A percentile compares a stretch with the other conserved stretches of the same genome.
Evolutionary conservation across 306 rosid species (phyloP).

Genomic region (Corylus heterophylla): DNA sequence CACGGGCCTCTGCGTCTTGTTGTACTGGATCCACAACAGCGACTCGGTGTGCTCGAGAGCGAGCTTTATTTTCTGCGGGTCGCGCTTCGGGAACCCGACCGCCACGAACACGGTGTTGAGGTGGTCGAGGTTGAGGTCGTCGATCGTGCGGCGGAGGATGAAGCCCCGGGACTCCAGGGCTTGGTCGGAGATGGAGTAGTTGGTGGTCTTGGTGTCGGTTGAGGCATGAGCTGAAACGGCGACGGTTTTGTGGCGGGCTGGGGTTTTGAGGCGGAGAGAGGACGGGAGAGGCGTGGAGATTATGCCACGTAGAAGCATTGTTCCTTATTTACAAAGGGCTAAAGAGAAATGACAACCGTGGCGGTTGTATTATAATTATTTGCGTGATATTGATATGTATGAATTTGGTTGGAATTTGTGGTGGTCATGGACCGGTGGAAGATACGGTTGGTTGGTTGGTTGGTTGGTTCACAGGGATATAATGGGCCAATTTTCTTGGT

Average conservation of each 20-base stretch:
- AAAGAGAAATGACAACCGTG: neutral
- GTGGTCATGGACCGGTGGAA: neutral
- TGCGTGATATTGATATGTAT: slow-evolving; percentile 14
- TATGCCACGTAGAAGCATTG: slow-evolving; percentile 63
- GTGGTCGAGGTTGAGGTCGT: slow-evolving; percentile 63
- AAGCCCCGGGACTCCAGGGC: slow-evolving; percentile 70
- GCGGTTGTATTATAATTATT: neutral
- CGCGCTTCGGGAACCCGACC: slow-evolving; percentile 84
- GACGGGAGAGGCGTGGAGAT: slow-evolving; percentile 36
- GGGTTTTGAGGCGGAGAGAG: slow-evolving; percentile 7
- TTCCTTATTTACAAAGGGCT: neutral
- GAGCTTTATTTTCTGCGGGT: slow-evolving; percentile 58
- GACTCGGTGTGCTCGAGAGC: slow-evolving; percentile 78
- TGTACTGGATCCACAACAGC: slow-evolving; percentile 71
- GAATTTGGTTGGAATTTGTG: neutral
- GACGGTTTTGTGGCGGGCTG: slow-evolving; percentile 28
- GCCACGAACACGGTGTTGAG: slow-evolving; percentile 79
- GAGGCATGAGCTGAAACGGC: slow-evolving; percentile 37
- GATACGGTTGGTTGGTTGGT: neutral
- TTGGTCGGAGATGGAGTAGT: slow-evolving; percentile 56
- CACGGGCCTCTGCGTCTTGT: slow-evolving; percentile 56
- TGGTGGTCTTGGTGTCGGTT: neutral
- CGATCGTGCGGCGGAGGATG: slow-evolving; percentile 54
- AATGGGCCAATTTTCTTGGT: neutral
- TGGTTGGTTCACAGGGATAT: neutral